Evolutionary conservation across 495 filamentous ascomycete species (phyloP), one percentile per base, ranked within the genome.

Genomic region (Aspergillus asperescens): DNA sequence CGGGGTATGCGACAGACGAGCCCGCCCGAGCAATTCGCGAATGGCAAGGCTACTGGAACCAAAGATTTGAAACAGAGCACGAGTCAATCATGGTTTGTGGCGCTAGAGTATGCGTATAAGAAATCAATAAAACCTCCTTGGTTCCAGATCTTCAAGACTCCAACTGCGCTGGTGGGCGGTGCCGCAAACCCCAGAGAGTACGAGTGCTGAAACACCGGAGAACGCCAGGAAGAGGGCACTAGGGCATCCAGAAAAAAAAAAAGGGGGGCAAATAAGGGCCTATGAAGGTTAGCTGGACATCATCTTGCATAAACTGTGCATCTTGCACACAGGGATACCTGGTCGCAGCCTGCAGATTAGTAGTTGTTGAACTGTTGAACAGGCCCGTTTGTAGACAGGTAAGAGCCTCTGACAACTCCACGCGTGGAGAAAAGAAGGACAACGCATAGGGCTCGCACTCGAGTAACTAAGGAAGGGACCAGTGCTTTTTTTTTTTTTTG

Each of bases 381-480:
- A 34, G 51, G 42, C 24, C n/a, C 42, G 16, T 23, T 43, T 42
- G 29, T 40, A 28, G 48, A 47, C 20, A 44, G 40, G 54, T 50
- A 51, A 25, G 38, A 34, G 42, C 29, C 29, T 24, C 22, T 29
- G 32, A 40, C 4, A 48, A 24, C 24, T 25, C 50, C 22, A 42
- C 42, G 42, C 32, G 51, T 54, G 42, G 16, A 47, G 51, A 47
- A 27, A 22, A n/a, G 54, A 48, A 29, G 42, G 43, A 57, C 48
- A 57, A 57, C 43, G 42, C 54, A 57, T 48, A 47, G 42, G 48
- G 40, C 35, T 41, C 18, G 43, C n/a, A 47, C n/a, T 2, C 35
- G 18, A 32, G 13, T 8, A 48, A n/a, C 28, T 15, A 31, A 31
- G 38, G 52, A 2, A 53, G 43, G 12, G 29, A 44, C 19, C 20